Conservation (phyloP, 164 flowering plant species). For the Nelumbo lutea region DNA sequence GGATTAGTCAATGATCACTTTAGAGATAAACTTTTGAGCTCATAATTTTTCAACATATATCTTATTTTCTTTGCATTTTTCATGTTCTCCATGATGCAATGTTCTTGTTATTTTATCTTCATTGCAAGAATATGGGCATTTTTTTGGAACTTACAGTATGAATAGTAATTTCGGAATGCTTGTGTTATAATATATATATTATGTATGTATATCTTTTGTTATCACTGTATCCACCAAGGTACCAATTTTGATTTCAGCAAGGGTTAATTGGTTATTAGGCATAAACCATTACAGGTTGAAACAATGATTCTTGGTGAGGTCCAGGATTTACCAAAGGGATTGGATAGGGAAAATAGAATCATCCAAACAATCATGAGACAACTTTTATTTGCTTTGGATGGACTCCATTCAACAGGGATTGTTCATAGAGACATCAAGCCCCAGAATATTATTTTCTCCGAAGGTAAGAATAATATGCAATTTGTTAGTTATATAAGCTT, state of each 20-base stretch:
- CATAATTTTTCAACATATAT: too few relatives aligned
- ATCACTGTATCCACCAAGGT: too few relatives aligned
- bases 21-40: too few relatives aligned
- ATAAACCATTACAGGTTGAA: conserved; percentile 57
- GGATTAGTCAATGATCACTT: too few relatives aligned
- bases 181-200: background rate
- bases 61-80: too few relatives aligned
- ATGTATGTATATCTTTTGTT: background rate
- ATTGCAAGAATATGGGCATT: too few relatives aligned
- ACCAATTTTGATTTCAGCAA: background rate
- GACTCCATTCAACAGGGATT: conserved; percentile 96
- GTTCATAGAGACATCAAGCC: conserved; percentile 97
- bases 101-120: too few relatives aligned
- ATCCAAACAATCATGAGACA: conserved; percentile 89
- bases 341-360: conserved; percentile 87
- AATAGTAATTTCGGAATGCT: too few relatives aligned
- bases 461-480: conserved; percentile 43
- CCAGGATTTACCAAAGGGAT: conserved; percentile 78
- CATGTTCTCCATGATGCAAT: too few relatives aligned
- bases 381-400: conserved; percentile 86
- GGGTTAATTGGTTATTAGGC: background rate
- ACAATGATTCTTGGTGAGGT: conserved; percentile 74
- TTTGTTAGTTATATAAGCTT: background rate
- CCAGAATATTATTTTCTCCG: conserved; percentile 89
- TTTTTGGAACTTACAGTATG: too few relatives aligned